Evolutionary conservation across 768 basidiomycete genomes (phyloP).

Genomic region (Mrakia gelida): DNA sequence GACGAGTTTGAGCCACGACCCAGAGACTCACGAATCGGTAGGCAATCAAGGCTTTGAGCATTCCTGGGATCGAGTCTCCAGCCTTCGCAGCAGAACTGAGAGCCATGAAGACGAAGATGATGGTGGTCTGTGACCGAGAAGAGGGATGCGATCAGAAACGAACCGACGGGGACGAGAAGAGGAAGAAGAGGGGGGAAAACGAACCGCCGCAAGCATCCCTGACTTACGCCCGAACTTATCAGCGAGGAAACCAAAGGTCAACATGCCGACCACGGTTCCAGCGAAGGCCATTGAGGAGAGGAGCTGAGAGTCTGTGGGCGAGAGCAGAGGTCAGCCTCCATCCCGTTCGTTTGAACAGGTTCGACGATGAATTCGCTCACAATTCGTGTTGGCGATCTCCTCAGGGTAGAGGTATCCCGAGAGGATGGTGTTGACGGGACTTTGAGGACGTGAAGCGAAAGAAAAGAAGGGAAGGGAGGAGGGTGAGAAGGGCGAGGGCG

Average conservation of each 20-base stretch:
- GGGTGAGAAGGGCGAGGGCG: neutral
- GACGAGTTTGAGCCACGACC: too few relatives aligned
- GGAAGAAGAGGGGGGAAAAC: conserved; percentile 4
- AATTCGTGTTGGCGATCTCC: conserved; percentile 51
- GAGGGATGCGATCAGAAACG: conserved; percentile 32
- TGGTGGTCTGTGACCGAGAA: conserved; percentile 71
- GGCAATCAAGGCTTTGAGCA: conserved; percentile 57
- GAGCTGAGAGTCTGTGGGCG: conserved; percentile 50
- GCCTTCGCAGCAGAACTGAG: conserved; percentile 77
- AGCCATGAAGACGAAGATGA: conserved; percentile 76
- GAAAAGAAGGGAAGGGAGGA: neutral
- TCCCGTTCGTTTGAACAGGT: too few relatives aligned
- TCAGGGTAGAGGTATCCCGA: conserved; percentile 58
- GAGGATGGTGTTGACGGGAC: conserved; percentile 52
- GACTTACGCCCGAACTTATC: conserved; percentile 81
- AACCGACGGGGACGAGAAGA: neutral
- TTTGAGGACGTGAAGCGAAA: neutral
- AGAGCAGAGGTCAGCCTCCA: neutral
- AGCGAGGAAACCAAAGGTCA: conserved; percentile 59
- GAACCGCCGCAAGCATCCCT: conserved; percentile 62
- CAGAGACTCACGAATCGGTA: conserved; percentile 53
- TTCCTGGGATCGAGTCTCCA: conserved; percentile 61
- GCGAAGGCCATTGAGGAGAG: conserved; percentile 70
- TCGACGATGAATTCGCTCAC: neutral
- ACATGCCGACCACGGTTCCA: conserved; percentile 65